Evolutionary conservation across 73 alveolate species (phyloP).

Genomic region (Breviolum minutum): DNA sequence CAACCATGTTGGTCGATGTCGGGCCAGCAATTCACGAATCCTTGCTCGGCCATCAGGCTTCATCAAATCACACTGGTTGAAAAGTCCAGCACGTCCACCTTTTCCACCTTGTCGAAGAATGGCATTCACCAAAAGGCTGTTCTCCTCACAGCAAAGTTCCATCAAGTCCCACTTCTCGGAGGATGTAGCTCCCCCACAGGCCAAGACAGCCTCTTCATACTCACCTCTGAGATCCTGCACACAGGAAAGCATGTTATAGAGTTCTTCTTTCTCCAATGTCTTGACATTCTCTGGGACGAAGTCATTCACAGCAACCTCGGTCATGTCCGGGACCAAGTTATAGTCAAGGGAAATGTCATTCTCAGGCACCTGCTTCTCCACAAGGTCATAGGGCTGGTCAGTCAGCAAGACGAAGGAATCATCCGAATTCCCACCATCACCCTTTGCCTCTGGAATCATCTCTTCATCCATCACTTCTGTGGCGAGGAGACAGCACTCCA

Average conservation of each 20-base stretch:
- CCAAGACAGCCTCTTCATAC: background rate
- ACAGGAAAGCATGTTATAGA: background rate
- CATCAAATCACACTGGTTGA: background rate
- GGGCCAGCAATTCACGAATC: background rate
- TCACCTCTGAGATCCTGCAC: background rate
- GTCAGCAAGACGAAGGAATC: background rate
- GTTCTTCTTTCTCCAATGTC: background rate
- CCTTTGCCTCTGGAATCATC: too few relatives aligned
- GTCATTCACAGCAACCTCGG: background rate
- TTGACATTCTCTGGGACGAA: background rate
- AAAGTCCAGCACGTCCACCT: background rate
- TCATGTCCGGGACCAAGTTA: background rate
- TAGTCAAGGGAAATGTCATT: background rate
- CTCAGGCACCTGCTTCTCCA: background rate
- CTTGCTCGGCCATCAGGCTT: background rate
- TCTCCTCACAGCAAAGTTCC: background rate
- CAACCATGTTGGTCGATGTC: background rate
- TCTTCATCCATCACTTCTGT: too few relatives aligned
- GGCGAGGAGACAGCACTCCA: too few relatives aligned
- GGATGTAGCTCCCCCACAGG: background rate
- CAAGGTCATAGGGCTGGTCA: background rate
- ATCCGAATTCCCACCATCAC: too few relatives aligned
- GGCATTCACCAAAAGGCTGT: background rate
- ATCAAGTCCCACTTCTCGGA: background rate
- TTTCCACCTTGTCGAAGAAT: background rate